Evolutionary conservation across 768 basidiomycete genomes (phyloP).

Genomic region (Termitomyces bulborhizus): DNA sequence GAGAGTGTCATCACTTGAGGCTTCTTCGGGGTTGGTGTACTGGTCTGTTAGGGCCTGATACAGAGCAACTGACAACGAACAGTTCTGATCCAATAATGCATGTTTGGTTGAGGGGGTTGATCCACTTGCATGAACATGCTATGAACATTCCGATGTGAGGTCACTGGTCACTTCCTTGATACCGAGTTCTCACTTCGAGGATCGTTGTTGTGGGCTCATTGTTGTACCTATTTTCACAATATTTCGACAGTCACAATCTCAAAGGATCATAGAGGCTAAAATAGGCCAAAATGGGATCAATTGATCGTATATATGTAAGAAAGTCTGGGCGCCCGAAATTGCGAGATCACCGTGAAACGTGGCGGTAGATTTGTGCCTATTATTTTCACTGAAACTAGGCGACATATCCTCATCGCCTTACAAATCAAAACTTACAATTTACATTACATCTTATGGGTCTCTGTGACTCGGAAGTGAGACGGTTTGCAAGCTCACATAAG

Average conservation of each 20-base stretch:
- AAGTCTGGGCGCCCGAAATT: background rate
- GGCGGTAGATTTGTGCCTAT: background rate
- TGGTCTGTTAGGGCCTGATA: background rate
- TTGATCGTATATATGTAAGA: background rate
- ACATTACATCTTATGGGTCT: background rate
- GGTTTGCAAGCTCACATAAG: background rate
- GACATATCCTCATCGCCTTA: background rate
- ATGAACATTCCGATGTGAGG: background rate
- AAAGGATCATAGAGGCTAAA: background rate
- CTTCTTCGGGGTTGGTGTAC: slow-evolving; percentile 1
- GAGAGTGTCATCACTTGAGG: background rate
- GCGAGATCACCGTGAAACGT: slow-evolving; percentile 2
- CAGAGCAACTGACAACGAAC: background rate
- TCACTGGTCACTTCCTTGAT: background rate
- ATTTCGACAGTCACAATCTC: background rate
- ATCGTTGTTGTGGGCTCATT: slow-evolving; percentile 1
- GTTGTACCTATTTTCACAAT: slow-evolving; percentile 2
- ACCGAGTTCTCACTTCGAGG: background rate
- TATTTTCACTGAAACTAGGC: slow-evolving; percentile 2
- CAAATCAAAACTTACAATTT: slow-evolving; percentile 1
- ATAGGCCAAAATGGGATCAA: background rate
- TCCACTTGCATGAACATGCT: background rate
- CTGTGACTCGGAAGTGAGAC: slow-evolving; percentile 4
- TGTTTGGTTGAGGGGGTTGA: slow-evolving; percentile 3
- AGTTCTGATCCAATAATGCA: slow-evolving; percentile 6